phyloP scores from a whole-genome alignment of 768 basidiomycete species.

The Podaxis sp. region DNA sequence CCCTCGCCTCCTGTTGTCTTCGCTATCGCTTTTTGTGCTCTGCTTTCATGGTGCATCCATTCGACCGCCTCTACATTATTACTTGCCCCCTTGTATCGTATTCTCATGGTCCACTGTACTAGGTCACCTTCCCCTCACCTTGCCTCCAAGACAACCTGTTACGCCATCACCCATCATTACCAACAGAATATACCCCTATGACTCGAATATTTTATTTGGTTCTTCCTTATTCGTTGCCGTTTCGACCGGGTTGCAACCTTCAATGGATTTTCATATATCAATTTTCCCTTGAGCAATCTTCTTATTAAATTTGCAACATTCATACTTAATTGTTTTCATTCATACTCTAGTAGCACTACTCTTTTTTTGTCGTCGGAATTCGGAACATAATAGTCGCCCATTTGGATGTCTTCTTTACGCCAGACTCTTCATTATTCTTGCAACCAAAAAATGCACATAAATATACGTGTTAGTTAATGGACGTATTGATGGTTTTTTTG shows the following conservation, averaged over 20 bases:
- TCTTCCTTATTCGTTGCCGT: not conserved
- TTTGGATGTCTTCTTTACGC: not conserved
- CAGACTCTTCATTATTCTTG: too few relatives aligned
- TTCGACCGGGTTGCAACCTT: not conserved
- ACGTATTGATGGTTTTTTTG: too few relatives aligned
- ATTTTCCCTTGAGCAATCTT: constrained; percentile 16
- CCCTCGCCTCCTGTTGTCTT: not conserved
- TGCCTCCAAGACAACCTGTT: not conserved
- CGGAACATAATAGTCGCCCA: not conserved
- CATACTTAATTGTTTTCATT: not conserved
- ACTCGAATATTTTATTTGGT: not conserved
- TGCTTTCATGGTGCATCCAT: not conserved
- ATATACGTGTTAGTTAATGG: too few relatives aligned
- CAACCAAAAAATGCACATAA: too few relatives aligned
- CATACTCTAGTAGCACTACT: not conserved
- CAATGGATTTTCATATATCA: not conserved
- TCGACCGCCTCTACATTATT: not conserved
- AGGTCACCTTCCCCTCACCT: not conserved
- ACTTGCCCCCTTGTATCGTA: not conserved
- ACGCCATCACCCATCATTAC: not conserved
- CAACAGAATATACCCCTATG: not conserved
- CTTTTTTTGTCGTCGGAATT: not conserved
- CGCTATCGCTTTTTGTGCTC: not conserved
- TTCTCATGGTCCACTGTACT: not conserved
- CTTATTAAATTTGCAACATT: constrained; percentile 3